Percentiles rank a stretch among this genome's conserved stretches.
Conservation (phyloP, 2,329 filamentous ascomycete species). For the Pseudocercospora ulei region DNA sequence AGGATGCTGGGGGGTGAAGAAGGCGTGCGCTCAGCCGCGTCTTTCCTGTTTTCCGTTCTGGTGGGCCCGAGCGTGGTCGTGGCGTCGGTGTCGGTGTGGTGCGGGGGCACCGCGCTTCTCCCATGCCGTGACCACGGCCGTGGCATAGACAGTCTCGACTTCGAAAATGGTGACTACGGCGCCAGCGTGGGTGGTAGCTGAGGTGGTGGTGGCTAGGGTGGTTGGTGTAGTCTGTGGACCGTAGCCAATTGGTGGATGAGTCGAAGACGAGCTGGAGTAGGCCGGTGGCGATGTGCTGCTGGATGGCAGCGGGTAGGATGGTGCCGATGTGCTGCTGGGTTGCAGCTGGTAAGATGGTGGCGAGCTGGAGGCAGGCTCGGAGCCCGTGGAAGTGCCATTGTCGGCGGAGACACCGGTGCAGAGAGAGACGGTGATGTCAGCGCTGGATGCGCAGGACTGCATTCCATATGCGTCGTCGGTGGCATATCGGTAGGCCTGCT, state of each 20-base stretch:
- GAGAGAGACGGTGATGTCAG: slow-evolving; percentile 33
- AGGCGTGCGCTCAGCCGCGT: slow-evolving; percentile 4
- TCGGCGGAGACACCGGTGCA: slow-evolving; percentile 29
- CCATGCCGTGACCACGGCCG: slow-evolving; percentile 26
- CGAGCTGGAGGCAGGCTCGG: slow-evolving; percentile 12
- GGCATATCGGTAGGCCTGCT: slow-evolving; percentile 35
- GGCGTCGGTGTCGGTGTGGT: slow-evolving; percentile 19
- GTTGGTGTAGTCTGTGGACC: slow-evolving; percentile 19
- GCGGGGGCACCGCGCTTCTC: slow-evolving; percentile 15
- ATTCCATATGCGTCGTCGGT: slow-evolving; percentile 37
- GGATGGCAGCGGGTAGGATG: slow-evolving; percentile 16
- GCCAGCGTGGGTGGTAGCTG: slow-evolving; percentile 18
- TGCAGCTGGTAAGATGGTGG: slow-evolving; percentile 7
- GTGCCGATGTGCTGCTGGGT: slow-evolving; percentile 9
- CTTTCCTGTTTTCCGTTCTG: slow-evolving; percentile 16
- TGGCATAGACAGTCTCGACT: slow-evolving; percentile 25
- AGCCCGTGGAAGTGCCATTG: slow-evolving; percentile 11
- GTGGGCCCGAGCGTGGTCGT: slow-evolving; percentile 28
- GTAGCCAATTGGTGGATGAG: slow-evolving; percentile 1
- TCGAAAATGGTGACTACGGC: slow-evolving; percentile 28
- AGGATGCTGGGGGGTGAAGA: slow-evolving; percentile 9
- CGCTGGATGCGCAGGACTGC: slow-evolving; percentile 32
- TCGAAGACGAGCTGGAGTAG: slow-evolving; percentile 6
- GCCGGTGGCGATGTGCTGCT: slow-evolving; percentile 2
- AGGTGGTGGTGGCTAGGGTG: slow-evolving; percentile 21